Percentiles rank a stretch among this genome's conserved stretches.
Evolutionary conservation across 2,329 filamentous ascomycete species (phyloP).

Genomic region (Lomentospora prolificans): DNA sequence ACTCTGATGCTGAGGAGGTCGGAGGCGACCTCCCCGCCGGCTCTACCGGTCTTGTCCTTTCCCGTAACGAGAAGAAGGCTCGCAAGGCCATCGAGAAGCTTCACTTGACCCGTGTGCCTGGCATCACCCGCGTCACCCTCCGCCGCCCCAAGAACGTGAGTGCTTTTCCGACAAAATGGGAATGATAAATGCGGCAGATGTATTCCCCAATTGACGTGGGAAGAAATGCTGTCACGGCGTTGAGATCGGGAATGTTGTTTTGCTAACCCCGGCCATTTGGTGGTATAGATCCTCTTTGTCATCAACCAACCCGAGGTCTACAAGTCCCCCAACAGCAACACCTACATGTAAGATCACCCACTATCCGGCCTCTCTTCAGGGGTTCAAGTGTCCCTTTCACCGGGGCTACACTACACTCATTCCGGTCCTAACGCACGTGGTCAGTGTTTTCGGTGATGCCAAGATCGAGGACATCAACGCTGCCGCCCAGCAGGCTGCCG

Average conservation of each 20-base stretch:
- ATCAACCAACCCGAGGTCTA: conserved; percentile 99
- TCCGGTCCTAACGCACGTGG: too few relatives aligned
- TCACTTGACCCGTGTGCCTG: conserved; percentile 88
- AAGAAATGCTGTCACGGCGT: neutral
- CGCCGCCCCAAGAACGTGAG: conserved; percentile 98
- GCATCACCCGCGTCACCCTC: conserved; percentile 96
- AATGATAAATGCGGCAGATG: neutral
- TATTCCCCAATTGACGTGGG: neutral
- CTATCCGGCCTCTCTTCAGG: too few relatives aligned
- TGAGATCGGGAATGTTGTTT: neutral
- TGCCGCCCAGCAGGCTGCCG: conserved; percentile 89
- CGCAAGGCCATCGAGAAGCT: conserved; percentile 99
- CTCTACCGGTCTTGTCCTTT: conserved; percentile 85
- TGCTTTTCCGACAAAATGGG: conserved; percentile 19
- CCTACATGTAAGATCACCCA: conserved; percentile 78
- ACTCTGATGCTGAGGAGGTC: conserved; percentile 70
- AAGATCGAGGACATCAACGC: conserved; percentile 99
- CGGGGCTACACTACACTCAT: too few relatives aligned
- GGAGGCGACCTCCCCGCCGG: conserved; percentile 73
- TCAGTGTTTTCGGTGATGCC: conserved; percentile 96
- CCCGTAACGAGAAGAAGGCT: conserved; percentile 99
- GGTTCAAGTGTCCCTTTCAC: neutral
- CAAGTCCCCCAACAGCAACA: conserved; percentile 98
- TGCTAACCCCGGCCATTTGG: neutral
- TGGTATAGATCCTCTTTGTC: conserved; percentile 83